Base-by-base conservation (phyloP, 2,329 filamentous ascomycete genomes). In the Pseudogymnoascus sp. region DNA sequence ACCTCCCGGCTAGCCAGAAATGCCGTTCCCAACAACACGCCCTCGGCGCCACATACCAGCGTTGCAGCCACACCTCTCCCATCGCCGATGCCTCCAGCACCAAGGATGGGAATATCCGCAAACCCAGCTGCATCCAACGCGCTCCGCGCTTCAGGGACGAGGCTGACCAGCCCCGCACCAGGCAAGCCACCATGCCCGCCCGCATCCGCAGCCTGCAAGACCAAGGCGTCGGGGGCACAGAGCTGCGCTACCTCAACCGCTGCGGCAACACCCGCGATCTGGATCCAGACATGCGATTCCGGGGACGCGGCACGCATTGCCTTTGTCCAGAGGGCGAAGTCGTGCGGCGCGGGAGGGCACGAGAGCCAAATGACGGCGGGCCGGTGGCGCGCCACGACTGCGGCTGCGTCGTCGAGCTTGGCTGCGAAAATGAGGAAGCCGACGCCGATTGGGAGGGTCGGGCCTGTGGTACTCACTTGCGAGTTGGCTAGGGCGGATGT, bases 21-120 rank as follows among this genome's bases (percentile, higher is more conserved):
- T 15, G 79, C 70, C n/a, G 82, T 84, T 2, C 82, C 82, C 68
- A 84, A 70, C 2, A 76, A 77, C 3, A 78, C 72, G 15, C 80
- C 82, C 61, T 65, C 66, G 10, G 75, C 75, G 2, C 76, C 76
- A 7, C 76, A 65, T 9, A 65, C 67, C 29, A 74, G 53, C 0
- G 71, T 71, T 21, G 75, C 75, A 29, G 73, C 73, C 1, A 71
- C 70, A 2, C 74, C 74, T 63, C 75, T 66, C 3, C 70, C 72
- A 65, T 77, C 75, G 11, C 70, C 64, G 50, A 77, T 75, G 1
- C 75, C 76, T 2, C 76, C 76, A 0, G 76, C 70, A 1, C 72
- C 75, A 38, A 38, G 4, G 7, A 38, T 38, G 35, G 35, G 35
- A 38, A 38, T 38, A 15, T 38, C 17, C 6, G 35, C 15, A 15